Base-by-base conservation (phyloP, 306 rosid genomes). In the Ormosia emarginata region DNA sequence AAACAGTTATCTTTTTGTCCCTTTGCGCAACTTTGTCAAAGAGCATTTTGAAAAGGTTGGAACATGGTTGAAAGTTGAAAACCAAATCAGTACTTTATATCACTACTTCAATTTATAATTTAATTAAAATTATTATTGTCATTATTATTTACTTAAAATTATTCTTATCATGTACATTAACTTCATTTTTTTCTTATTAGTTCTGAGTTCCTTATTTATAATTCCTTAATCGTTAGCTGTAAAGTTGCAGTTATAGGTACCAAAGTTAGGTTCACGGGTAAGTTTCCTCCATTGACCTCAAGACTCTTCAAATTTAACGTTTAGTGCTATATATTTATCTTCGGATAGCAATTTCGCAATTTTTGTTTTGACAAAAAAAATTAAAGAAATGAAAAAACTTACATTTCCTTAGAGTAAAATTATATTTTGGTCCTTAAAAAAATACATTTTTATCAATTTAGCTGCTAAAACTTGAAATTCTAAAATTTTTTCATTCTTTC, bases 261-360 rank as follows among this genome's bases (percentile, higher is more conserved):
- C 78, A 71, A 49, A 81, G 83, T 90, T 81, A 79, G 93, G 91
- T 85, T 64, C 44, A 70, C 1, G 58, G 49, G 29, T 59, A 46
- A 62, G 71, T 79, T 67, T 17, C 77, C 59, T 30, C 37, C 61
- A 13, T 65, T 86, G 82, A 79, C 79, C 56, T 13, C 11, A 29
- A 64, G 13, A 43, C 63, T 6, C n/a, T 12, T 40, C 24, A 43
- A 56, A 36, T 3, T 36, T 36, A 36, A 36, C 40, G 40, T 24
- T 24, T 24, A 24, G 0, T 24, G 24, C 24, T 24, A 24, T 24
- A 24, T 24, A 24, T 24, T 24, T 24, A 24, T 24, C 24, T 24
- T 24, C 24, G 7, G 47, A 2, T 43, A 2, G 9, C 46, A 41
- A 6, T 41, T 41, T 41, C 46, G 13, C 12, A 10, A 44, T 10